A percentile compares a stretch with the other conserved stretches of the same genome.
phyloP scores from a whole-genome alignment of 2,329 filamentous ascomycete species.

The Pestalotiopsis sp. region DNA sequence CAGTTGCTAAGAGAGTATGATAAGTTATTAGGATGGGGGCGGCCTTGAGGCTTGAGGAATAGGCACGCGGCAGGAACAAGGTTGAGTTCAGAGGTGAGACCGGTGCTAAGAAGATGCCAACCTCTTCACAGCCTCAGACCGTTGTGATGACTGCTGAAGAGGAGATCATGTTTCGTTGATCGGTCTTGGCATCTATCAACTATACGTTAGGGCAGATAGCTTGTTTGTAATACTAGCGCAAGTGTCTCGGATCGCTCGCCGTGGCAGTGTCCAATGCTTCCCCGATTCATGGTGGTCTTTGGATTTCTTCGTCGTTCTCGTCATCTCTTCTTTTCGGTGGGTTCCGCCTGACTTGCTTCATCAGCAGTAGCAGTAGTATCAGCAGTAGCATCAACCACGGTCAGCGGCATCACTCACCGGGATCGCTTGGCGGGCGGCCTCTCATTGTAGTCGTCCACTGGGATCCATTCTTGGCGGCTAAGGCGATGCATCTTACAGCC shows the following conservation, averaged over 20 bases:
- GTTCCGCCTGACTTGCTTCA: not conserved
- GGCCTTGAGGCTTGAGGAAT: not conserved
- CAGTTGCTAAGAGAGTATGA: too few species aligned
- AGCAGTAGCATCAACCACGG: not conserved
- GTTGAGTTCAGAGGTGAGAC: not conserved
- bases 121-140: not conserved
- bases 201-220: not conserved
- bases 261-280: not conserved
- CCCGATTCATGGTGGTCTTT: not conserved
- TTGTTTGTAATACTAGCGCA: not conserved
- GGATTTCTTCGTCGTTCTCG: not conserved
- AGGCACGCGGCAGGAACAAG: not conserved
- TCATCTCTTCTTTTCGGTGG: not conserved
- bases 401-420: not conserved
- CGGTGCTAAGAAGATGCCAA: slow-evolving; percentile 4
- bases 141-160: not conserved
- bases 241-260: not conserved
- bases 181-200: not conserved
- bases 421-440: slow-evolving; percentile 6
- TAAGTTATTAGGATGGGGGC: too few species aligned
- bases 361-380: not conserved
- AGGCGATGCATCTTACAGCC: not conserved
- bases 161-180: not conserved
- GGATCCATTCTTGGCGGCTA: not conserved
- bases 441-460: not conserved